Conservation (phyloP, 306 rosid species). For the Styphnolobium japonicum region DNA sequence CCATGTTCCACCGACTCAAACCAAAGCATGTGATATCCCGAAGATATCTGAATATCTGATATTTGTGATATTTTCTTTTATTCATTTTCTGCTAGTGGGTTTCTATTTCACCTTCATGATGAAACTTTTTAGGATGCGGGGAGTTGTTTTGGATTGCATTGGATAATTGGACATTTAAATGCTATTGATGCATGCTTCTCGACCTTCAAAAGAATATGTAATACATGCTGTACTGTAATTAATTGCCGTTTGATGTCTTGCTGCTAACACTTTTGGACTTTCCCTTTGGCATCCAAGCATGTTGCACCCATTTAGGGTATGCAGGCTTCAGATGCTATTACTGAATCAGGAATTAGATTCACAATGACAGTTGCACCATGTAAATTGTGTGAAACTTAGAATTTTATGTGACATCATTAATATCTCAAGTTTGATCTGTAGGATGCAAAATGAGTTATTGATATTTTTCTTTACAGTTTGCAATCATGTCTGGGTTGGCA, state of each 20-base stretch:
- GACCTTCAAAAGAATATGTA: neutral
- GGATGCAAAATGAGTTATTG: neutral
- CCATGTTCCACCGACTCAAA: neutral
- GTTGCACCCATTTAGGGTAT: neutral
- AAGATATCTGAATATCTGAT: neutral
- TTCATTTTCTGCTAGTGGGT: neutral
- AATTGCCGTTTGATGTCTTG: neutral
- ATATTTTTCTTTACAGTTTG: neutral
- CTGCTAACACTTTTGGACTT: neutral
- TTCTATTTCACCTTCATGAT: neutral
- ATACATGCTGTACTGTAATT: neutral
- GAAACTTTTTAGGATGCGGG: neutral
- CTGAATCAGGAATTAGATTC: neutral
- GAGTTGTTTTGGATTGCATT: neutral
- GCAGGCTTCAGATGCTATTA: neutral
- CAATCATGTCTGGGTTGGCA: constrained; percentile 53
- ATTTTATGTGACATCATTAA: neutral
- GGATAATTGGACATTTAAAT: neutral
- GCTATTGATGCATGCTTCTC: neutral
- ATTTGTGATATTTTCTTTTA: neutral
- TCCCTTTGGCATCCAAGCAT: neutral
- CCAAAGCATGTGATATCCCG: neutral
- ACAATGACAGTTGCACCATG: neutral
- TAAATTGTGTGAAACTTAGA: neutral
- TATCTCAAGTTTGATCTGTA: neutral